Evolutionary conservation across 2,329 filamentous ascomycete species (phyloP).

Genomic region (Claviceps arundinis): DNA sequence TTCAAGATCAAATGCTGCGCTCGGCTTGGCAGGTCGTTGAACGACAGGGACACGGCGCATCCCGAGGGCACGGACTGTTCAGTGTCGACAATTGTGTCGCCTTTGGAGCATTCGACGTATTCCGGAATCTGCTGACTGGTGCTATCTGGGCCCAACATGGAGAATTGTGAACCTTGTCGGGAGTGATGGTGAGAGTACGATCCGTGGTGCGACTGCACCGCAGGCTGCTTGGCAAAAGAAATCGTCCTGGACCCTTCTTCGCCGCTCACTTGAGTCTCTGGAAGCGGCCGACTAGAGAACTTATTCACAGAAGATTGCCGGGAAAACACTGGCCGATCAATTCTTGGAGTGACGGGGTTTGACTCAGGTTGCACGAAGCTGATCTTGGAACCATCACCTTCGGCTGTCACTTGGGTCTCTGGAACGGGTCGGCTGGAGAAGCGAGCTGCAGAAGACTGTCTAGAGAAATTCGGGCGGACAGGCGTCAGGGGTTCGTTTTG

Average conservation of each 20-base stretch:
- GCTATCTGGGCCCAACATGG: slow-evolving; percentile 19
- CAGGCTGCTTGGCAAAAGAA: slow-evolving; percentile 41
- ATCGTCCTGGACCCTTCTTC: slow-evolving; percentile 43
- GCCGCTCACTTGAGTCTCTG: slow-evolving; percentile 44
- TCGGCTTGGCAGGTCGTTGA: slow-evolving; percentile 74
- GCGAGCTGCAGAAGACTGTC: slow-evolving; percentile 40
- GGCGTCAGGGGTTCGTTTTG: slow-evolving; percentile 13
- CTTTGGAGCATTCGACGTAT: slow-evolving; percentile 13
- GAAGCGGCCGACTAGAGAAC: slow-evolving; percentile 50
- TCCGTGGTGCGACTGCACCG: slow-evolving; percentile 5
- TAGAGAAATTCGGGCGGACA: slow-evolving; percentile 33
- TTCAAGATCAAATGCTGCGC: slow-evolving; percentile 81
- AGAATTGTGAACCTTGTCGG: slow-evolving; percentile 22
- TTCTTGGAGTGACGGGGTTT: slow-evolving; percentile 13
- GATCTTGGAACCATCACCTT: slow-evolving; percentile 48
- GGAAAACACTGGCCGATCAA: slow-evolving; percentile 25
- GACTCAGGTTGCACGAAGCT: slow-evolving; percentile 45
- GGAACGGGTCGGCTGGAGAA: slow-evolving; percentile 66
- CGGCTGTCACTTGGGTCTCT: slow-evolving; percentile 49
- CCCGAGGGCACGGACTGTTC: slow-evolving; percentile 39
- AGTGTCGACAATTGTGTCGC: slow-evolving; percentile 14
- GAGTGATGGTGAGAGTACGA: slow-evolving; percentile 16
- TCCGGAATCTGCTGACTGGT: slow-evolving; percentile 30
- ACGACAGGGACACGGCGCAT: slow-evolving; percentile 56
- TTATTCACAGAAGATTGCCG: slow-evolving; percentile 37